phyloP scores from a whole-genome alignment of 495 filamentous ascomycete species.

The Achaetomiella virescens region DNA sequence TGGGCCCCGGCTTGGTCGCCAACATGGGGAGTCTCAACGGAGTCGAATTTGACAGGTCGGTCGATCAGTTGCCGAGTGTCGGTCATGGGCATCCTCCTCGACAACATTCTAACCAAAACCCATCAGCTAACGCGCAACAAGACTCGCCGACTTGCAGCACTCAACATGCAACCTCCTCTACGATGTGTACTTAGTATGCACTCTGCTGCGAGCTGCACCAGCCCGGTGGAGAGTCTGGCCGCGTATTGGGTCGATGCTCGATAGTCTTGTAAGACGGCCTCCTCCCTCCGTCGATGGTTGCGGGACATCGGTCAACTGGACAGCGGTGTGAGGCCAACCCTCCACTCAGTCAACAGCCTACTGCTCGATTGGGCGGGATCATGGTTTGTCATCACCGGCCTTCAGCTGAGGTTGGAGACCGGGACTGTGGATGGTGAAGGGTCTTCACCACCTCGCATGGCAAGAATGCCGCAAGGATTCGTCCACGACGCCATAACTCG shows the following conservation, averaged over 20 bases:
- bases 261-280: slow-evolving; percentile 2
- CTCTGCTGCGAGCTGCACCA: not conserved
- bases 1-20: not conserved
- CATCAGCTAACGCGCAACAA: not conserved
- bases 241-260: slow-evolving; percentile 5
- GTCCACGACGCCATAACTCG: not conserved
- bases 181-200: not conserved
- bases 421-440: not conserved
- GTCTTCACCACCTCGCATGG: not conserved
- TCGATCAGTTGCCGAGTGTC: too few relatives aligned
- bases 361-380: not conserved
- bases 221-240: slow-evolving; percentile 8
- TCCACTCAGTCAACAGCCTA: not conserved
- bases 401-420: not conserved
- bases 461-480: slow-evolving; percentile 5
- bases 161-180: slow-evolving; percentile 1
- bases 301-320: slow-evolving; percentile 6
- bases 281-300: not conserved
- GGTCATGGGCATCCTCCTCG: too few relatives aligned
- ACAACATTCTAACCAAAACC: too few relatives aligned
- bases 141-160: not conserved
- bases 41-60: not conserved
- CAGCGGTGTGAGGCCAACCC: too few relatives aligned
- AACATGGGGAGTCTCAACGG: not conserved
- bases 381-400: too few relatives aligned